These are phyloP conservation scores for Purshia tridentata DNA, from an alignment of 306 rosid species.

Conservation along the genomic window DNA sequence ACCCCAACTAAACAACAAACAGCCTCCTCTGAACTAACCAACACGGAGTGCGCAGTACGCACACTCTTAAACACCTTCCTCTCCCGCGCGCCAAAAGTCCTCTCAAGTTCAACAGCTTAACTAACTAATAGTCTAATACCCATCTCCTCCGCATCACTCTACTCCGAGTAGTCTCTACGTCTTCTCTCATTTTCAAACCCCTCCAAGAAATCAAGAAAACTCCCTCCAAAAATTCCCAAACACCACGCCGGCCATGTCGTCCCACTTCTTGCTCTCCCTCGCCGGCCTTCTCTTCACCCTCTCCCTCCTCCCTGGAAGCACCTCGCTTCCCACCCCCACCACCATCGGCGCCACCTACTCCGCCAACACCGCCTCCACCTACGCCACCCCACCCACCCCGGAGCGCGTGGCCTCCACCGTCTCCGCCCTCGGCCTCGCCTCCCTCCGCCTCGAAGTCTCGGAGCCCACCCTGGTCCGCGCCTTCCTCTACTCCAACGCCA, in stretches of 20 bases:
- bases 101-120: not conserved
- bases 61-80: not conserved
- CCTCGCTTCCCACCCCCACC: slow-evolving; percentile 43
- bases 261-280: slow-evolving; percentile 23
- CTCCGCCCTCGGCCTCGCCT: slow-evolving; percentile 35
- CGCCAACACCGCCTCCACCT: slow-evolving; percentile 11
- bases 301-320: slow-evolving; percentile 25
- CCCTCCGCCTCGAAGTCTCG: slow-evolving; percentile 60
- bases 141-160: not conserved
- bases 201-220: not conserved
- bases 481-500: slow-evolving; percentile 66
- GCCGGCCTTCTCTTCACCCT: slow-evolving; percentile 34
- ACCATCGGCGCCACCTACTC: slow-evolving; percentile 58
- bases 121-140: not conserved
- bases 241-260: slow-evolving; percentile 20
- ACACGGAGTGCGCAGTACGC: not conserved
- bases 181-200: not conserved
- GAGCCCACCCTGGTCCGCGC: slow-evolving; percentile 54
- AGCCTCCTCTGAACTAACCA: not conserved
- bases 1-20: not conserved
- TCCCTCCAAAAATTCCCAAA: slow-evolving; percentile 22
- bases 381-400: slow-evolving; percentile 8
- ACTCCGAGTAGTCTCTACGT: not conserved
- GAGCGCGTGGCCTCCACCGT: slow-evolving; percentile 34
- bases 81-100: slow-evolving; percentile 11